Percentiles rank a stretch among this genome's conserved stretches.
Evolutionary conservation across 1,284 basidiomycete species (phyloP).

Genomic region (Ustilago trichophora): DNA sequence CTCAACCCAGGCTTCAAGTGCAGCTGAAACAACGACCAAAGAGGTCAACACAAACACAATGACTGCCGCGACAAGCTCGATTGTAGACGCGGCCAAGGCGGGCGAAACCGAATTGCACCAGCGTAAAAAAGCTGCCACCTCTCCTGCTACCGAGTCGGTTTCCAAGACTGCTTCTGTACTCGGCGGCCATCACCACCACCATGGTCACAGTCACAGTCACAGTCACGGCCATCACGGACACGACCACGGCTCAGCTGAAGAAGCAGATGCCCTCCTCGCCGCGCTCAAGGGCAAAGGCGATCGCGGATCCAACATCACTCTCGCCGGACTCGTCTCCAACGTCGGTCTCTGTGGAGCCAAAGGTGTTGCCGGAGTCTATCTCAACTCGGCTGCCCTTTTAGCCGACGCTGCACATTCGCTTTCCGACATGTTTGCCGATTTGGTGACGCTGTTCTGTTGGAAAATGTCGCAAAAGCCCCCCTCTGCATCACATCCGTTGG

Average conservation of each 20-base stretch:
- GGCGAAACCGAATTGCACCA: slow-evolving; percentile 19
- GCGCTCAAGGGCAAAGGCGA: slow-evolving; percentile 60
- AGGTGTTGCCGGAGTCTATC: slow-evolving; percentile 70
- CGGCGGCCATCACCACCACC: slow-evolving; percentile 18
- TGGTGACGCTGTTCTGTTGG: slow-evolving; percentile 93
- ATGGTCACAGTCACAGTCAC: slow-evolving; percentile 13
- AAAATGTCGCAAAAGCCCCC: slow-evolving; percentile 82
- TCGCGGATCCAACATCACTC: slow-evolving; percentile 67
- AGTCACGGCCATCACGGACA: slow-evolving; percentile 56
- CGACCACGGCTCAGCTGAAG: slow-evolving; percentile 63
- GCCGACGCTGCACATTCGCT: slow-evolving; percentile 96
- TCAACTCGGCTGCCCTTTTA: slow-evolving; percentile 85
- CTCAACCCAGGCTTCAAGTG: background rate
- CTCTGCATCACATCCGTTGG: slow-evolving; percentile 81
- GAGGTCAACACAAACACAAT: background rate
- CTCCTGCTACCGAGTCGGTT: background rate
- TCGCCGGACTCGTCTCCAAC: slow-evolving; percentile 81
- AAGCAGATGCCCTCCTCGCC: slow-evolving; percentile 63
- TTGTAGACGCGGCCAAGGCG: slow-evolving; percentile 24
- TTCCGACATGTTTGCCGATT: slow-evolving; percentile 84
- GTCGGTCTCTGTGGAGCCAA: slow-evolving; percentile 83
- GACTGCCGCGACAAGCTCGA: slow-evolving; percentile 12
- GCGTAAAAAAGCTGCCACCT: slow-evolving; percentile 10
- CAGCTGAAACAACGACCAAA: background rate
- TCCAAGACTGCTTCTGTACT: slow-evolving; percentile 9